phyloP scores from a whole-genome alignment of 805 yeast genomes.

The Myxozyma kluyveri region DNA sequence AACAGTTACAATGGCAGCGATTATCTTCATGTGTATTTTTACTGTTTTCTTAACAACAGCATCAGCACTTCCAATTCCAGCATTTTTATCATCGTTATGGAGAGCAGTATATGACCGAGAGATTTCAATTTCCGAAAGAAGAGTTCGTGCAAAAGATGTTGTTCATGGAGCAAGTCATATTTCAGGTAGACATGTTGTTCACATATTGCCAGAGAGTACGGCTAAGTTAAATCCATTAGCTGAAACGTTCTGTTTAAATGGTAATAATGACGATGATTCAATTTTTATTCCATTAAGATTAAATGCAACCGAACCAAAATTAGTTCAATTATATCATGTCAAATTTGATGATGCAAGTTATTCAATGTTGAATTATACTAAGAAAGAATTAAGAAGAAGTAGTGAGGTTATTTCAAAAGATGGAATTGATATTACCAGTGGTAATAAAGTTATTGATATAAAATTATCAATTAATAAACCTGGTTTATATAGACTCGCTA shows the following conservation, averaged over 20 bases:
- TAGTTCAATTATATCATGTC: constrained; percentile 60
- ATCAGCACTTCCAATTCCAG: constrained; percentile 24
- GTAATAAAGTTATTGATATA: constrained; percentile 42
- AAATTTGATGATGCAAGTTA: constrained; percentile 54
- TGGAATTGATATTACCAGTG: not conserved
- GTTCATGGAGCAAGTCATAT: constrained; percentile 54
- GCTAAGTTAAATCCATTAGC: constrained; percentile 77
- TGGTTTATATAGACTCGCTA: constrained; percentile 71
- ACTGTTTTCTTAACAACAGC: constrained; percentile 48
- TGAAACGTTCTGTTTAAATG: constrained; percentile 55
- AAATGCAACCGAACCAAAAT: constrained; percentile 74
- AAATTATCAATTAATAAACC: constrained; percentile 64
- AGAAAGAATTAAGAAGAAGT: constrained; percentile 49
- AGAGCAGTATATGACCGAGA: constrained; percentile 36
- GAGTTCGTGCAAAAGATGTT: constrained; percentile 36
- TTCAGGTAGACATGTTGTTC: constrained; percentile 80
- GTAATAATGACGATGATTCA: constrained; percentile 27
- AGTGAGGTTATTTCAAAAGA: constrained; percentile 1
- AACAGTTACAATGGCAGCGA: constrained; percentile 51
- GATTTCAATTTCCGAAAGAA: constrained; percentile 38
- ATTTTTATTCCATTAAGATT: constrained; percentile 67
- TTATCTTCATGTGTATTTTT: constrained; percentile 46
- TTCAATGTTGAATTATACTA: constrained; percentile 52
- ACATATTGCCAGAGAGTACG: constrained; percentile 86
- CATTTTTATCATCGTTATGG: constrained; percentile 30